A percentile compares a stretch with the other conserved stretches of the same genome.
phyloP scores from a whole-genome alignment of 305 asterid genomes.

The Nicotiana rustica region DNA sequence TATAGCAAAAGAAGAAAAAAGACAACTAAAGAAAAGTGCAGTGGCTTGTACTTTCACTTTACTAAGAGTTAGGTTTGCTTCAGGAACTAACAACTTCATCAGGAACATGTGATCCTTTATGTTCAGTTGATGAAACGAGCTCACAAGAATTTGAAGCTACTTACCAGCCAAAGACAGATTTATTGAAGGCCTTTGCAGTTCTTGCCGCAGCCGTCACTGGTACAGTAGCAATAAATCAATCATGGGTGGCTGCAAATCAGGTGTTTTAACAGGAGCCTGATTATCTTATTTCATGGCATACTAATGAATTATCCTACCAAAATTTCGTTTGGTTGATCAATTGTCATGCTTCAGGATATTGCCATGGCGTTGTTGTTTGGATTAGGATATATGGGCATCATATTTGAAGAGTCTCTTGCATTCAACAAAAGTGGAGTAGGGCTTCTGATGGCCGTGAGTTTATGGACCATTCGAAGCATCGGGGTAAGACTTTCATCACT shows the following conservation, averaged over 20 bases:
- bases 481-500: slow-evolving; percentile 64
- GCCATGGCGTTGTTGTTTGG: slow-evolving; percentile 93
- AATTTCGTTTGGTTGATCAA: slow-evolving; percentile 38
- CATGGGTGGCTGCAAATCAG: slow-evolving; percentile 98
- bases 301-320: slow-evolving; percentile 25
- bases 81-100: slow-evolving; percentile 52
- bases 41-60: slow-evolving; percentile 18
- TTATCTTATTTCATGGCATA: slow-evolving; percentile 33
- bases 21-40: slow-evolving; percentile 21
- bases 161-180: slow-evolving; percentile 88
- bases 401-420: slow-evolving; percentile 96
- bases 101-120: slow-evolving; percentile 92
- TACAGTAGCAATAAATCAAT: slow-evolving; percentile 87
- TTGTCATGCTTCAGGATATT: slow-evolving; percentile 73
- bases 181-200: slow-evolving; percentile 85
- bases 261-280: slow-evolving; percentile 49
- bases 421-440: slow-evolving; percentile 99
- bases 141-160: slow-evolving; percentile 72
- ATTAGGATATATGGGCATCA: slow-evolving; percentile 90
- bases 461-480: slow-evolving; percentile 93
- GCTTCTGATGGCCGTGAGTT: slow-evolving; percentile 94
- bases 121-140: slow-evolving; percentile 90
- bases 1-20: neutral
- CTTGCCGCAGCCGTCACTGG: slow-evolving; percentile 88
- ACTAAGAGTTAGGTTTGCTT: slow-evolving; percentile 24